Base-by-base conservation (phyloP, 169 alveolate species). In the Pseudocohnilembus persalinus region DNA sequence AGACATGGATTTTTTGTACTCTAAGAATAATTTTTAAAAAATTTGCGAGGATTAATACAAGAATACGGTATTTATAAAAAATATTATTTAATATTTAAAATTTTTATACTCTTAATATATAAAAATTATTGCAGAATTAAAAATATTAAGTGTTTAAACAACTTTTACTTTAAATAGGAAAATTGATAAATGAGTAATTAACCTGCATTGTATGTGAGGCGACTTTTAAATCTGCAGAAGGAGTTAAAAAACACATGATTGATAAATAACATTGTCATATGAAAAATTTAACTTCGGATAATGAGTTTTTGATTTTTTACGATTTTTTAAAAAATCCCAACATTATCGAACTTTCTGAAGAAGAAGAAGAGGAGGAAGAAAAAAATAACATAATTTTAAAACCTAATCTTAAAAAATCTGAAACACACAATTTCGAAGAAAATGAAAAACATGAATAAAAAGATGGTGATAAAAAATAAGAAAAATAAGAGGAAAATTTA, bases 261-360 rank as follows among this genome's bases (percentile, higher is more conserved):
- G 86, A 79, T 81, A 86, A 86, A 34, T 80, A 85, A 25, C 90
- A 86, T 80, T 86, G 90, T 49, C 75, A 73, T 73, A 82, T 82
- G 87, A 82, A 74, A 74, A 82, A 73, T 82, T 73, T 74, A 73
- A 73, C 31, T 31, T 73, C 30, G 35, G 73, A 82, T 33, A 73
- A n/a, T 73, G 75, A 74, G 30, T 73, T 82, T 82, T 35, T 74
- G 35, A 82, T 34, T 82, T 82, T 34, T 20, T 49, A 49, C 20
- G 68, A 49, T 20, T 49, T 49, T 20, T 11, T 20, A 11, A 49
- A 49, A 49, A 4, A 49, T 49, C 20, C 20, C 4, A 49, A 49
- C 26, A 20, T 49, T 20, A 49, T 49, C 68, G 68, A 49, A 49
- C 20, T 49, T 11, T 11, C 26, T 49, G 68, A 49, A 49, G 68